Base-by-base conservation (phyloP, 2,329 filamentous ascomycete genomes). In the Teratosphaeria pseudoeucalypti region DNA sequence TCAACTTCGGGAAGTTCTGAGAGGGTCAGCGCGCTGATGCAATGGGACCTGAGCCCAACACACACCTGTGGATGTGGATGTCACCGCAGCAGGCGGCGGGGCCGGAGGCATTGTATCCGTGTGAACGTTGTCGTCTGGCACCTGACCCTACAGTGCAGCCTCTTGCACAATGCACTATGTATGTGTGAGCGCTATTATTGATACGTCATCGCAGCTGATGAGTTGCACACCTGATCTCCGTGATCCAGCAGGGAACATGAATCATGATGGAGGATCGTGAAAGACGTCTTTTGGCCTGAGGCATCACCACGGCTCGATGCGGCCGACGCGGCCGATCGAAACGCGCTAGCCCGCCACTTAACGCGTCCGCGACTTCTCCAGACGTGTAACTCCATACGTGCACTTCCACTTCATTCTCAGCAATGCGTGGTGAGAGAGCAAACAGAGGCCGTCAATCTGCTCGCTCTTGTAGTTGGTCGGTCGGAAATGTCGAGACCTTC, bases 1-100 rank as follows among this genome's bases (percentile, higher is more conserved):
- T 71, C 68, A 27, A 71, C 64, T 57, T 69, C 62, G 43, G 62
- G 59, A 19, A 62, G 62, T 34, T 59, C 68, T 64, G 59, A 23
- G 52, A 52, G 37, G 37, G 16, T 57, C 23, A 54, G 53, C 53
- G 14, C 19, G 9, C 19, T 37, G 14, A 23, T 11, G 6, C 1
- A 11, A 1, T 32, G 12, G 32, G 27, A 27, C 9, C 19, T 54
- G 53, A 34, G 4, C 5, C 23, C 2, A 6, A 29, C 4, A n/a
- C 16, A 19, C 19, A 49, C 43, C 43, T 6, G 43, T 19, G 43
- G 43, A 43, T 6, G 43, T 19, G 43, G 43, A 43, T n/a, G 2
- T 5, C 37, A 43, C 43, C n/a, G 43, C 43, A 11, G 16, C n/a
- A 23, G 43, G 19, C n/a, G 43, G 37, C 16, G 37, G 5, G 16